Evolutionary conservation across 495 filamentous ascomycete genomes (phyloP).

Genomic region (Aspergillus affinis): DNA sequence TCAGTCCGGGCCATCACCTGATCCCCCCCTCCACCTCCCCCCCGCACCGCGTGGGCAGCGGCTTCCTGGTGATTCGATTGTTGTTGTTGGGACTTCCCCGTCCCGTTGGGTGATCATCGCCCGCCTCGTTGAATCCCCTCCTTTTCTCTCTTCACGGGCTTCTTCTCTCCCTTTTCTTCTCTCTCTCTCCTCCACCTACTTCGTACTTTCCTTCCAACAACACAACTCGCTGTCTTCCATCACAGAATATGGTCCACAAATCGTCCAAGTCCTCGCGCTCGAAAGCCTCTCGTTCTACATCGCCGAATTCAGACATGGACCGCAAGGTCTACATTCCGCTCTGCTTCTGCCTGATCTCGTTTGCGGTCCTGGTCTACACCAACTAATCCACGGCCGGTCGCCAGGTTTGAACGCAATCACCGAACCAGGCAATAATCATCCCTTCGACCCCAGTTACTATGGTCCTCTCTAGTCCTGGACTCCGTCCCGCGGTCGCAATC

Average conservation of each 20-base stretch:
- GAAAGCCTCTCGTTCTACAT: conserved; percentile 14
- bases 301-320: conserved; percentile 34
- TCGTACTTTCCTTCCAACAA: conserved; percentile 1
- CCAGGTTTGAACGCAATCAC: neutral
- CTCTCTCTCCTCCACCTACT: neutral
- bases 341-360: conserved; percentile 45
- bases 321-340: conserved; percentile 42
- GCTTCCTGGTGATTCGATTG: neutral
- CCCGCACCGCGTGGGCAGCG: no score
- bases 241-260: conserved; percentile 20
- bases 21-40: no score
- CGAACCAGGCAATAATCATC: neutral
- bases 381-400: conserved; percentile 20
- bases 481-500: neutral
- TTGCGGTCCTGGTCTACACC: conserved; percentile 43
- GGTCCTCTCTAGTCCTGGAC: neutral
- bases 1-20: no score
- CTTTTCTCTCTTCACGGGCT: conserved; percentile 8
- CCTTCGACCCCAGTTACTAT: neutral
- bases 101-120: conserved; percentile 18
- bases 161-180: neutral
- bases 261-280: conserved; percentile 15
- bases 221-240: neutral
- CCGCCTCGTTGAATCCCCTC: conserved; percentile 15
- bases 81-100: neutral